Evolutionary conservation across 164 flowering plant species (phyloP).

Genomic region (Berberis vulgaris): DNA sequence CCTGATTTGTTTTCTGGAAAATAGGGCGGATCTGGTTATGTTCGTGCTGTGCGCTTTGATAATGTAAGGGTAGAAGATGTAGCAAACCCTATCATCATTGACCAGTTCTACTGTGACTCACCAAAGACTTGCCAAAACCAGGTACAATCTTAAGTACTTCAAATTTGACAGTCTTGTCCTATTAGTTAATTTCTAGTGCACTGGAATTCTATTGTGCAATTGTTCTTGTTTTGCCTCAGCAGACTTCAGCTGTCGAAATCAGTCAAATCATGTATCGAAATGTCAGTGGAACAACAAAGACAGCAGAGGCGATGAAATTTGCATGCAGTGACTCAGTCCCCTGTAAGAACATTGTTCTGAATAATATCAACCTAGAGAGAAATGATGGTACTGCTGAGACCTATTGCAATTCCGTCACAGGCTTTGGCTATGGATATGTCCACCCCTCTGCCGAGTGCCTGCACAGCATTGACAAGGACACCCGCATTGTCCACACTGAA

Average conservation of each 20-base stretch:
- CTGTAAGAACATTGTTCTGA: constrained; percentile 30
- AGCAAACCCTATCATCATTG: constrained; percentile 40
- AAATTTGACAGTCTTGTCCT: neutral
- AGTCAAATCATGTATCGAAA: constrained; percentile 32
- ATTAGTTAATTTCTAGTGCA: neutral
- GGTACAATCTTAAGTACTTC: constrained; percentile 15
- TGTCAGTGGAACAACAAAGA: constrained; percentile 44
- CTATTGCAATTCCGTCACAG: constrained; percentile 11
- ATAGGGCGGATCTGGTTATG: constrained; percentile 46
- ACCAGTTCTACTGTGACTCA: constrained; percentile 47
- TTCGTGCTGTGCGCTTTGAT: constrained; percentile 27
- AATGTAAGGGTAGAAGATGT: constrained; percentile 37
- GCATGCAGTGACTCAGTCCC: constrained; percentile 39
- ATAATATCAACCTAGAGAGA: constrained; percentile 23
- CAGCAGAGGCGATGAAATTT: constrained; percentile 30
- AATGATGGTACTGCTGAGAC: constrained; percentile 13
- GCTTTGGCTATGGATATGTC: no score
- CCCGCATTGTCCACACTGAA: no score
- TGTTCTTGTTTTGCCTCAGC: neutral
- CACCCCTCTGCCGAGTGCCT: no score
- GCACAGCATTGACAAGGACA: no score
- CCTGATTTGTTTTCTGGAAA: neutral
- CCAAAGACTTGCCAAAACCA: constrained; percentile 27
- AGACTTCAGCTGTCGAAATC: constrained; percentile 41
- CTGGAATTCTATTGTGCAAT: neutral